These are phyloP conservation scores for Phytopythium cucurbitacearum DNA, from an alignment of 352 stramenopile genomes.

Conservation along the genomic window DNA sequence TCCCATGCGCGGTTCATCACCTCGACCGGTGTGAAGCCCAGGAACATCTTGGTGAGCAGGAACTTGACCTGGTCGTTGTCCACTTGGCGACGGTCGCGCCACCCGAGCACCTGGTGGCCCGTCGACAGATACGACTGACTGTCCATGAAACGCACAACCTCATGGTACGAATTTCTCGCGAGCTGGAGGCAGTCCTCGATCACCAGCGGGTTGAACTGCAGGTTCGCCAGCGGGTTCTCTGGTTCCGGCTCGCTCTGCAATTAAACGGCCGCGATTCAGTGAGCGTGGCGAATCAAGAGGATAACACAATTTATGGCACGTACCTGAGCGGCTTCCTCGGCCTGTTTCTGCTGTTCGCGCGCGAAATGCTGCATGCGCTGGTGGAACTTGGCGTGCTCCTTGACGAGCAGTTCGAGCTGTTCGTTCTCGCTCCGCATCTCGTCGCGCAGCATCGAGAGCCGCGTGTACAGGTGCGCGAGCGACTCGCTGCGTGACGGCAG, in stretches of 20 bases:
- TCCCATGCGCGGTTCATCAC: slow-evolving; percentile 33
- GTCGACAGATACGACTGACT: slow-evolving; percentile 37
- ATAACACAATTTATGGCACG: neutral
- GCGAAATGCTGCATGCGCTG: slow-evolving; percentile 28
- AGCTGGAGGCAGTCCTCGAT: slow-evolving; percentile 38
- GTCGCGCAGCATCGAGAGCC: slow-evolving; percentile 47
- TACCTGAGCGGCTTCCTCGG: neutral
- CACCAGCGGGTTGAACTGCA: slow-evolving; percentile 20
- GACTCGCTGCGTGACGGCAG: slow-evolving; percentile 10
- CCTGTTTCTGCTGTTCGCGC: slow-evolving; percentile 21
- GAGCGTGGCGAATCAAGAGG: neutral
- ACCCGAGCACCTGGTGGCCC: slow-evolving; percentile 44
- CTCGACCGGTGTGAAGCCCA: slow-evolving; percentile 19
- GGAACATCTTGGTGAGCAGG: slow-evolving; percentile 49
- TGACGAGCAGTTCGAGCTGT: slow-evolving; percentile 34
- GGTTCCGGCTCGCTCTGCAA: neutral
- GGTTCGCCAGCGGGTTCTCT: neutral
- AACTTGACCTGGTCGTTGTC: slow-evolving; percentile 43
- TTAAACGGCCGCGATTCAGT: neutral
- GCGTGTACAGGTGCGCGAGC: slow-evolving; percentile 40
- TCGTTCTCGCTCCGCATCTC: slow-evolving; percentile 49
- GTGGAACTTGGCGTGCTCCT: slow-evolving; percentile 33
- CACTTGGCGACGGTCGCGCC: slow-evolving; percentile 42
- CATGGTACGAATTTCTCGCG: slow-evolving; percentile 23
- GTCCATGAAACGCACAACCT: slow-evolving; percentile 35